Evolutionary conservation across 1,284 basidiomycete genomes (phyloP), one percentile per base, ranked within the genome.

Genomic region (Heterobasidion irregulare): DNA sequence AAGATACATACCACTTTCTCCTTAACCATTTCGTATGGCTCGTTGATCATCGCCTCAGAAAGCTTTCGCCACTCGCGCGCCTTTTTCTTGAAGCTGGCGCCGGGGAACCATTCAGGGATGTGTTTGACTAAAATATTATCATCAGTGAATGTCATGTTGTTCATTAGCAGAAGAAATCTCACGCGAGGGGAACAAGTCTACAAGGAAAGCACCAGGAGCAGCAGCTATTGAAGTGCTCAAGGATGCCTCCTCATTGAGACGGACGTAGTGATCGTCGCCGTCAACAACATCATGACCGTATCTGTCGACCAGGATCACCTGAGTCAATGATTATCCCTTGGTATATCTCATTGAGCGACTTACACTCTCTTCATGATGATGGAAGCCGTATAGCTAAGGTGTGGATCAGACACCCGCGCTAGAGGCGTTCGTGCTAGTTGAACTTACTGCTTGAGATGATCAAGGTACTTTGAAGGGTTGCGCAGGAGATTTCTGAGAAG

Each of bases 181-280:
- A 65, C 65, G 57, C 48, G 61, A 62, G 2, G 67, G 67, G 47
- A 68, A 53, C 47, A 62, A 55, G 57, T 68, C 67, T 32, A 69
- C 64, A n/a, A 63, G 47, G 56, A 63, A 68, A 34, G 64, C 58
- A 32, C 68, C 68, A 2, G 65, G 65, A 46, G 65, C 58, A 8
- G 62, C 59, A 53, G 63, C 61, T 32, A 62, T 61, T 3, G 64
- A 64, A 36, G 63, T 64, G 36, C 61, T 60, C 57, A 57, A 56
- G 48, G 64, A 61, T 16, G 60, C 65, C 54, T 63, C 59, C 50
- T 62, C 57, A 43, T 61, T 57, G 19, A 59, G 53, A n/a, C 53
- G 50, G 8, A 67, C 59, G 52, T 64, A 61, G 36, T 52, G 53
- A 51, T 65, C 52, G 45, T 59, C 56, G 47, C 54, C 56, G 32